Evolutionary conservation across 345 rosid species (phyloP).

Genomic region (Linum trigynum): DNA sequence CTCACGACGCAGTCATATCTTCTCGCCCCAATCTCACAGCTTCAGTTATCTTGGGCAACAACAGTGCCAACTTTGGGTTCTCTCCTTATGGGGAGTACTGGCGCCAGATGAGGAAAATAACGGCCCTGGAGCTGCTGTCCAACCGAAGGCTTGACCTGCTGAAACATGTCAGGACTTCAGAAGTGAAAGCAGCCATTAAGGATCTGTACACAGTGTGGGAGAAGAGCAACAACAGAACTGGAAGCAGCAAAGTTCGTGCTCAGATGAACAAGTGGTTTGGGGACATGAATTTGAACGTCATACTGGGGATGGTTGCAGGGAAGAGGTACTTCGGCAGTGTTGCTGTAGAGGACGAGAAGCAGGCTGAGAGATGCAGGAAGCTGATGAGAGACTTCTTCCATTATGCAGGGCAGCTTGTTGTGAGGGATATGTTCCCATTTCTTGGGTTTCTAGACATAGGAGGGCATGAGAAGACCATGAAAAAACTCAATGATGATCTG

Average conservation of each 20-base stretch:
- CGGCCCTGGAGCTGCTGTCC: not conserved
- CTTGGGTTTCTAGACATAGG: constrained; percentile 25
- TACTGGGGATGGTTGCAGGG: constrained; percentile 26
- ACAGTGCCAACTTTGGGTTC: constrained; percentile 5
- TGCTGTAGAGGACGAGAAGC: constrained; percentile 5
- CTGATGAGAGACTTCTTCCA: constrained; percentile 11
- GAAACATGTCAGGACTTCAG: constrained; percentile 7
- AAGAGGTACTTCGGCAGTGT: constrained; percentile 19
- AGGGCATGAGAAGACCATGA: constrained; percentile 25
- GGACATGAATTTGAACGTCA: constrained; percentile 16
- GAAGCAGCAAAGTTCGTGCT: not conserved
- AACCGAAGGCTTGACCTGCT: constrained; percentile 11
- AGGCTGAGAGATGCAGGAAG: constrained; percentile 14
- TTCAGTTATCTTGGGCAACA: not conserved
- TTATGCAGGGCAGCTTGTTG: constrained; percentile 9
- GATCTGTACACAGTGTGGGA: constrained; percentile 5
- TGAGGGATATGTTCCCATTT: constrained; percentile 21
- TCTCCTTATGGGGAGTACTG: constrained; percentile 5
- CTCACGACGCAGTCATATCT: constrained; percentile 22
- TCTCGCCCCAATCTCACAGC: not conserved
- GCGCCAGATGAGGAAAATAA: constrained; percentile 16
- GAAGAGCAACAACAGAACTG: not conserved
- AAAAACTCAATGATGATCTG: constrained; percentile 14
- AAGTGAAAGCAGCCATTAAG: not conserved
- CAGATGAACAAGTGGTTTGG: constrained; percentile 5